Conservation (phyloP, 2,329 filamentous ascomycete species). For the Chaetomium globosum region DNA sequence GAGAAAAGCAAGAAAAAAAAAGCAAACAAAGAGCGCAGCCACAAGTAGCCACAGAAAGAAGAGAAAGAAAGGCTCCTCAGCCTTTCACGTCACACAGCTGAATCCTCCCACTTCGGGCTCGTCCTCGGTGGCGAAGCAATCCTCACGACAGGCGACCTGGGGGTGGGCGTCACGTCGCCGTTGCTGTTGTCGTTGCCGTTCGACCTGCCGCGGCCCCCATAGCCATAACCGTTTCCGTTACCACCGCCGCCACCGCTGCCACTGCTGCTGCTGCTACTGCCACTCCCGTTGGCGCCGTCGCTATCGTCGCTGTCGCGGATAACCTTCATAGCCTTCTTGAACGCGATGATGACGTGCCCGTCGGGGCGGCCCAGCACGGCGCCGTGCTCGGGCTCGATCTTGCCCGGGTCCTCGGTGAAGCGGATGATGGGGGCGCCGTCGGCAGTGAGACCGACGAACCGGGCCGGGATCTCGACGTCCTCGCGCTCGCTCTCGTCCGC, state of each 20-base stretch:
- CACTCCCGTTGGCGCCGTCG: neutral
- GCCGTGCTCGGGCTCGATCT: slow-evolving; percentile 40
- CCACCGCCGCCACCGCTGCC: neutral
- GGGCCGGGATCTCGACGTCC: slow-evolving; percentile 38
- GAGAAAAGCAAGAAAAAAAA: neutral
- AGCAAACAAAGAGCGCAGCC: too few relatives aligned
- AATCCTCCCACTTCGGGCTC: neutral
- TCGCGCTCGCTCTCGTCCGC: slow-evolving; percentile 43
- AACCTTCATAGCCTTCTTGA: slow-evolving; percentile 39
- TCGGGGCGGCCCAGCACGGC: slow-evolving; percentile 45
- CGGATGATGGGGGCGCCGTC: slow-evolving; percentile 52
- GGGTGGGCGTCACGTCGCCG: neutral
- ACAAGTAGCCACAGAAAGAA: neutral
- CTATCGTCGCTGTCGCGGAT: slow-evolving; percentile 12
- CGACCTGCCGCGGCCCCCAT: neutral
- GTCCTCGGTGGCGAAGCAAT: slow-evolving; percentile 25
- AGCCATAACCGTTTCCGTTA: neutral
- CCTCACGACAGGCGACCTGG: slow-evolving; percentile 29
- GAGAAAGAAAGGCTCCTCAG: neutral
- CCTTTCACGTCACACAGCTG: slow-evolving; percentile 3
- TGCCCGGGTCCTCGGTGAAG: slow-evolving; percentile 43
- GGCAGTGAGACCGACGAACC: slow-evolving; percentile 51
- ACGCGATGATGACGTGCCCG: slow-evolving; percentile 46
- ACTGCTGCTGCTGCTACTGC: neutral
- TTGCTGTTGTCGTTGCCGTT: neutral